These are phyloP conservation scores for Boeremia exigua DNA, from an alignment of 2,329 filamentous ascomycete species.

Conservation along the genomic window DNA sequence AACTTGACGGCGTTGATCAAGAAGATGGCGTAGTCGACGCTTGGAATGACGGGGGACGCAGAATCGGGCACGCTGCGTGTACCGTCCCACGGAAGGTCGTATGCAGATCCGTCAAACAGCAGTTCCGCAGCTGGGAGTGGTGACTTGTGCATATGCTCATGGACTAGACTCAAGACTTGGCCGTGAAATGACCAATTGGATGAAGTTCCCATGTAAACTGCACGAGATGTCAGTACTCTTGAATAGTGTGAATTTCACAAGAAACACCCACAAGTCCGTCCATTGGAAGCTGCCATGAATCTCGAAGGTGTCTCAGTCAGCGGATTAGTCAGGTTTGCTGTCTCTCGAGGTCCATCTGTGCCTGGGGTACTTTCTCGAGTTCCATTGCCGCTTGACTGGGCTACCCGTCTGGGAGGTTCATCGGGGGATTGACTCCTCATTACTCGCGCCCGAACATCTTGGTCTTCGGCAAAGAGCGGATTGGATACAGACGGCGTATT, in stretches of 20 bases:
- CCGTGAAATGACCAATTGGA: slow-evolving; percentile 64
- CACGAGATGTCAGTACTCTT: neutral
- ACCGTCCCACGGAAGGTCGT: slow-evolving; percentile 60
- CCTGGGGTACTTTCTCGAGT: slow-evolving; percentile 29
- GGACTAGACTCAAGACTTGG: slow-evolving; percentile 56
- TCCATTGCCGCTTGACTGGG: slow-evolving; percentile 20
- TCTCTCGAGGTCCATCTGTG: slow-evolving; percentile 23
- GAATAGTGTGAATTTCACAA: neutral
- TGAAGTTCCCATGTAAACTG: slow-evolving; percentile 61
- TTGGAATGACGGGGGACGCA: slow-evolving; percentile 53
- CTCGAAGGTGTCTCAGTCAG: slow-evolving; percentile 34
- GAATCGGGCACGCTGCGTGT: slow-evolving; percentile 38
- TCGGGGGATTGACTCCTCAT: slow-evolving; percentile 12
- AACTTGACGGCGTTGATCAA: slow-evolving; percentile 64
- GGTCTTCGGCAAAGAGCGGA: neutral
- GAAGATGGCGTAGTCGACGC: slow-evolving; percentile 59
- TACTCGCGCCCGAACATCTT: neutral
- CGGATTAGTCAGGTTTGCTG: slow-evolving; percentile 34
- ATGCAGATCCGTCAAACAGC: slow-evolving; percentile 59
- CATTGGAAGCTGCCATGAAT: slow-evolving; percentile 35
- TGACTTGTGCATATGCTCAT: slow-evolving; percentile 54
- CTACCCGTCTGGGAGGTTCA: slow-evolving; percentile 9
- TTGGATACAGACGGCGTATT: neutral
- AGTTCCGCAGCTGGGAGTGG: slow-evolving; percentile 54
- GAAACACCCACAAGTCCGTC: slow-evolving; percentile 23